Base-by-base conservation (phyloP, 768 basidiomycete genomes). In the Gymnopilus junonius region DNA sequence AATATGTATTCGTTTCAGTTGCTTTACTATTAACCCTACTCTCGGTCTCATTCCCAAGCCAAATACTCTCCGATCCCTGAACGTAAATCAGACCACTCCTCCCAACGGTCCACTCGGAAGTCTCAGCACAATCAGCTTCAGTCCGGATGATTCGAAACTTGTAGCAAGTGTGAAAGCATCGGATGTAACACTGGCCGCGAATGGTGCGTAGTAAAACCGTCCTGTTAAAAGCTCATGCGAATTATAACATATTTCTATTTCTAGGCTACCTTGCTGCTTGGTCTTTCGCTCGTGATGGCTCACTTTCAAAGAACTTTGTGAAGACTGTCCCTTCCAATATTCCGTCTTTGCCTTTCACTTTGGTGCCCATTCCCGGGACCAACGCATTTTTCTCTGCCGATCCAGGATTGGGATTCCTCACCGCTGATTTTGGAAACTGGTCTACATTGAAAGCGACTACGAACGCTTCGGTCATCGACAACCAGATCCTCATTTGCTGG, bases 31-130 rank as follows among this genome's bases (percentile, higher is more conserved):
- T 39, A 80, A 86, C 70, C 68, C 74, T 42, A 71, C 73, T 62
- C 68, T 66, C 25, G 84, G 84, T 31, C 76, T 84, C 21, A 59
- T 73, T 27, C 70, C 78, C 7, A 75, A 82, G n/a, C 57, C 75
- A 29, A 79, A 79, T 72, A 79, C 82, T 8, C 72, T 76, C 12
- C 80, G 84, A 37, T 71, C 78, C 12, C 73, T 84, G 31, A 71
- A 71, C 31, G 70, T 85, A 58, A 82, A 82, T 68, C 84, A 85
- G 68, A 83, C 84, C 8, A 82, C 82, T 12, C 83, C 82, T 48
- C 77, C 83, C 0, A 81, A 71, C 11, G 84, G 84, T 5, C 84
- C 84, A 17, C 73, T 80, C 2, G 80, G 80, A 51, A 76, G 75
- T n/a, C 73, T 76, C 53, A 79, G 77, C 68, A 79, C 85, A 59